Conservation (phyloP, 208 protist species). For the Vickermania spadyakhi region DNA sequence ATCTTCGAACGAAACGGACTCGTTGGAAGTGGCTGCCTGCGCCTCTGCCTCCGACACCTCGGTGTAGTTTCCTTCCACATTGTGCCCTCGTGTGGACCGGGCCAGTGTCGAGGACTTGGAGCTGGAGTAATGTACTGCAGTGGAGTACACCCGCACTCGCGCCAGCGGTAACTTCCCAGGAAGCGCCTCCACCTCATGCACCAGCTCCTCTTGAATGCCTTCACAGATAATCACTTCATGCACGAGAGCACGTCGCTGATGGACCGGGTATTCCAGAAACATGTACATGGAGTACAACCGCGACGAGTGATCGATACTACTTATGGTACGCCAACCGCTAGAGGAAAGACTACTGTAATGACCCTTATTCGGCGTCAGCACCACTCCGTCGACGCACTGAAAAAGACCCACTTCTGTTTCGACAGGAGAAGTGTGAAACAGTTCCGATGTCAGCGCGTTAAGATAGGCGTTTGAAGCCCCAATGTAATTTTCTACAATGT, state of each 20-base stretch:
- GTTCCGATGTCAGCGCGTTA: slow-evolving; percentile 64
- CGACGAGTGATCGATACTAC: slow-evolving; percentile 52
- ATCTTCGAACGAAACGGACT: slow-evolving; percentile 4
- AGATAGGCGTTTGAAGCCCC: slow-evolving; percentile 35
- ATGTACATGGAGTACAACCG: slow-evolving; percentile 64
- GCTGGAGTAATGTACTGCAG: not conserved
- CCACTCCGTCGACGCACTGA: slow-evolving; percentile 32
- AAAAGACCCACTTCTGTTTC: slow-evolving; percentile 48
- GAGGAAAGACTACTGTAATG: slow-evolving; percentile 37
- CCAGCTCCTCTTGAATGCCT: slow-evolving; percentile 29
- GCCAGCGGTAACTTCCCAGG: slow-evolving; percentile 46
- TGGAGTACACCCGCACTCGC: slow-evolving; percentile 18
- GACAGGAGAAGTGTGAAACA: slow-evolving; percentile 60
- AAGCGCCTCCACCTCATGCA: slow-evolving; percentile 24
- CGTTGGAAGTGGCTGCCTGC: slow-evolving; percentile 1
- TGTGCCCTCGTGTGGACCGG: slow-evolving; percentile 39
- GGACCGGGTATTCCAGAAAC: slow-evolving; percentile 19
- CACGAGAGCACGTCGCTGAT: slow-evolving; percentile 8
- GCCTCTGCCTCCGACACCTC: slow-evolving; percentile 41
- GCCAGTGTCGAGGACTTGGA: slow-evolving; percentile 34
- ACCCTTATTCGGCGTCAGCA: slow-evolving; percentile 15
- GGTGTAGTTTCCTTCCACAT: slow-evolving; percentile 32
- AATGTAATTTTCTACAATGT: slow-evolving; percentile 58
- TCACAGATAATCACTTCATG: not conserved
- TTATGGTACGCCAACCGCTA: slow-evolving; percentile 54